Evolutionary conservation across 768 basidiomycete genomes (phyloP).

Genomic region (Chalciporus chontae): DNA sequence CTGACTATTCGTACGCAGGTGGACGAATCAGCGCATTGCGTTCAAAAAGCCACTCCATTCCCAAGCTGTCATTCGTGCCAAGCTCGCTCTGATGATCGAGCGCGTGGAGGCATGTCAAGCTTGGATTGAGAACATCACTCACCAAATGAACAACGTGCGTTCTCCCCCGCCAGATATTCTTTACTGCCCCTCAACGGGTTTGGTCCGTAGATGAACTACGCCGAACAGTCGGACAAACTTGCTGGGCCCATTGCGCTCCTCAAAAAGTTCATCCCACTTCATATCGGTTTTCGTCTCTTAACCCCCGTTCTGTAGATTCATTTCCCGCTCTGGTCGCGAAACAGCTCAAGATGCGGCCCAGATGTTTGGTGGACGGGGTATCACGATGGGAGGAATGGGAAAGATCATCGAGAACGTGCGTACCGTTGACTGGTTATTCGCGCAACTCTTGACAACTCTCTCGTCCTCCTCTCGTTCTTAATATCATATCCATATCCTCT

Average conservation of each 20-base stretch:
- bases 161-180: background rate
- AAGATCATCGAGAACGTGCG: slow-evolving; percentile 76
- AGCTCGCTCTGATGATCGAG: slow-evolving; percentile 87
- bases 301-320: slow-evolving; percentile 43
- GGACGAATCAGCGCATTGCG: slow-evolving; percentile 84
- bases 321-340: slow-evolving; percentile 52
- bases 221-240: slow-evolving; percentile 77
- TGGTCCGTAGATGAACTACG: slow-evolving; percentile 70
- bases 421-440: slow-evolving; percentile 3
- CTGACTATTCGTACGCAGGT: slow-evolving; percentile 43
- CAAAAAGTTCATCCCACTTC: slow-evolving; percentile 62
- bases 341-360: slow-evolving; percentile 70
- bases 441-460: background rate
- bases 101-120: slow-evolving; percentile 82
- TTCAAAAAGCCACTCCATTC: slow-evolving; percentile 84
- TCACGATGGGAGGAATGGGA: slow-evolving; percentile 88
- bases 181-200: background rate
- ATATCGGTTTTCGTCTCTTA: background rate
- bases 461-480: background rate
- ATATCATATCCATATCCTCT: background rate
- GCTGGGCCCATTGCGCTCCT: slow-evolving; percentile 87
- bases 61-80: slow-evolving; percentile 85
- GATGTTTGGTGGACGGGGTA: slow-evolving; percentile 85
- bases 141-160: slow-evolving; percentile 86
- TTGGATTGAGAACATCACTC: slow-evolving; percentile 87